Evolutionary conservation across 2,329 filamentous ascomycete genomes (phyloP).

Genomic region (Didymella glomerata): DNA sequence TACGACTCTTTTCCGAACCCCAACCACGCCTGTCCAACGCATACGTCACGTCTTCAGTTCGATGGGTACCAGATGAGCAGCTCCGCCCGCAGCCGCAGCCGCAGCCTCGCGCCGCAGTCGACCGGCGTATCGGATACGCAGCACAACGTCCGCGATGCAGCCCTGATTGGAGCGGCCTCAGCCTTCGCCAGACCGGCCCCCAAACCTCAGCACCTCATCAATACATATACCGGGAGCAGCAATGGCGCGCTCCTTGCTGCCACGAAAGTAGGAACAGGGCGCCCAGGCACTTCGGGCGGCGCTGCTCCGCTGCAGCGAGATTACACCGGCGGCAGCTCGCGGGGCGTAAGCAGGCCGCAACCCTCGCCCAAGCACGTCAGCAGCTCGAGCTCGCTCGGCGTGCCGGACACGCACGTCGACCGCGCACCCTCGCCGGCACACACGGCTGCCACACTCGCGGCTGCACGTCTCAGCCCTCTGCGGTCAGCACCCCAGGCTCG

Average conservation of each 20-base stretch:
- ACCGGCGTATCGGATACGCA: conserved; percentile 44
- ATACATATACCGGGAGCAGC: conserved; percentile 51
- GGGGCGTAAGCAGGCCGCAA: conserved; percentile 32
- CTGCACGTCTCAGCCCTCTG: conserved; percentile 65
- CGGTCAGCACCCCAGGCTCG: conserved; percentile 33
- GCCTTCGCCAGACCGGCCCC: conserved; percentile 58
- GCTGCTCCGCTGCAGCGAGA: conserved; percentile 39
- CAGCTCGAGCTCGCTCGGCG: conserved; percentile 43
- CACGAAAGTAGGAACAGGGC: conserved; percentile 51
- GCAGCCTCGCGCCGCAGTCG: conserved; percentile 38
- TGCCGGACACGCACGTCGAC: conserved; percentile 40
- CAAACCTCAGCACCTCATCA: conserved; percentile 52
- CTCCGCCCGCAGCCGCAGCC: conserved; percentile 47
- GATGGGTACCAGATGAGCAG: conserved; percentile 50
- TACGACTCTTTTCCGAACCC: no score
- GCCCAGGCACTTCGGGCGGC: conserved; percentile 23
- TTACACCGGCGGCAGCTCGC: conserved; percentile 43
- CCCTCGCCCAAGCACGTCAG: conserved; percentile 36
- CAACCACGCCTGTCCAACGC: background rate
- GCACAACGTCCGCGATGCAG: conserved; percentile 54
- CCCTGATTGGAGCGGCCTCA: conserved; percentile 58
- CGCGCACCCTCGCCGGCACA: conserved; percentile 62
- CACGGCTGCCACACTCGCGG: conserved; percentile 69
- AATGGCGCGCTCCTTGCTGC: conserved; percentile 59
- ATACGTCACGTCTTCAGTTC: conserved; percentile 28